Percentiles rank a stretch among this genome's conserved stretches.
Conservation (phyloP, 805 yeast genomes). For the Schizosaccharomyces japonicus region DNA sequence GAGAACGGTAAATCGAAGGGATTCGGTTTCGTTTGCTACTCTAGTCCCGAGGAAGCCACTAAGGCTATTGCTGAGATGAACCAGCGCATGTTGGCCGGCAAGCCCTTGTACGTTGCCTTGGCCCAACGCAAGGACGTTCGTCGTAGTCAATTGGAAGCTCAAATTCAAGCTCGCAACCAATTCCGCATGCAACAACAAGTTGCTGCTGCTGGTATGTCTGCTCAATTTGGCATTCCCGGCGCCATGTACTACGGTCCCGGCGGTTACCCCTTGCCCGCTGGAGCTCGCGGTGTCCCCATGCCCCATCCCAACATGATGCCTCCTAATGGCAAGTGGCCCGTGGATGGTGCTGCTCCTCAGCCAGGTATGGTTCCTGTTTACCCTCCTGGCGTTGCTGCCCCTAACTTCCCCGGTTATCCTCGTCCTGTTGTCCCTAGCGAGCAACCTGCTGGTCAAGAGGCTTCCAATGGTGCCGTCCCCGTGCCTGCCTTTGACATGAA, state of each 20-base stretch:
- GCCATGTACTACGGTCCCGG: conserved; percentile 48
- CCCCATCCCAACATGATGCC: conserved; percentile 20
- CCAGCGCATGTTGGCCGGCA: conserved; percentile 81
- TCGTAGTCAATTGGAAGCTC: conserved; percentile 89
- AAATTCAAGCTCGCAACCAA: conserved; percentile 93
- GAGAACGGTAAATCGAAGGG: conserved; percentile 90
- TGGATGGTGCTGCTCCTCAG: background rate
- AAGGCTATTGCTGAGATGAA: conserved; percentile 96
- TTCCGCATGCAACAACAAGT: conserved; percentile 94
- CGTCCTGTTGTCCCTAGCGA: conserved; percentile 14
- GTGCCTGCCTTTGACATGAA: conserved; percentile 19
- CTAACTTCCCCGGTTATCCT: conserved; percentile 16
- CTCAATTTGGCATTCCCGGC: conserved; percentile 41
- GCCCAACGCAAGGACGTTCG: conserved; percentile 97
- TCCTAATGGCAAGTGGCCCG: conserved; percentile 7
- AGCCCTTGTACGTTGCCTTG: conserved; percentile 93
- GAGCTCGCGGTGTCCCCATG: conserved; percentile 40
- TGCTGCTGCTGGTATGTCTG: conserved; percentile 51
- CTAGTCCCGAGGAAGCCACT: conserved; percentile 95
- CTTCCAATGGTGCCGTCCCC: too few relatives aligned
- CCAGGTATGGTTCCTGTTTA: conserved; percentile 10
- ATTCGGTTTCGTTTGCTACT: conserved; percentile 94
- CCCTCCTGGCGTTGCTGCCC: conserved; percentile 16
- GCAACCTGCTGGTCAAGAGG: conserved; percentile 12
- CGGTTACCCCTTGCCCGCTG: conserved; percentile 45